A percentile compares a stretch with the other conserved stretches of the same genome.
Conservation (phyloP, 2,329 filamentous ascomycete species). For the Monilinia polystroma region DNA sequence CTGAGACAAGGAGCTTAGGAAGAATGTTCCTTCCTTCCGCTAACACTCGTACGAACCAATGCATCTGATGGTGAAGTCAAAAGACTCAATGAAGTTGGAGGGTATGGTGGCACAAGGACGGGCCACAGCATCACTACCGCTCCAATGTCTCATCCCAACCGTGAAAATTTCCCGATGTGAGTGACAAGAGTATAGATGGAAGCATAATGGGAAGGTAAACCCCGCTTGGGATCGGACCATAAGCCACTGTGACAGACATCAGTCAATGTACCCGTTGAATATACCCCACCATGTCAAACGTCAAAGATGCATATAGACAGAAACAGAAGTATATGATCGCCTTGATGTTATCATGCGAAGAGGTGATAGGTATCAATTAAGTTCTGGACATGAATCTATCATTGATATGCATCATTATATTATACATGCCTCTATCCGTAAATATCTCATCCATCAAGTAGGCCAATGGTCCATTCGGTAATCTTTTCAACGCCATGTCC, state of each 20-base stretch:
- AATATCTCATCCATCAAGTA: conserved; percentile 47
- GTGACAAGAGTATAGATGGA: conserved; percentile 10
- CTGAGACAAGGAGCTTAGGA: conserved; percentile 21
- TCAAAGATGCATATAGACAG: conserved; percentile 19
- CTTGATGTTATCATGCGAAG: neutral
- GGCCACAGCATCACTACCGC: conserved; percentile 20
- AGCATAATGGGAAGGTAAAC: conserved; percentile 17
- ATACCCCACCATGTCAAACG: conserved; percentile 17
- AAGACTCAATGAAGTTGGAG: conserved; percentile 6
- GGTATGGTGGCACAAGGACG: conserved; percentile 13
- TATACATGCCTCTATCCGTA: conserved; percentile 20
- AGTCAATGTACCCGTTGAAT: conserved; percentile 10
- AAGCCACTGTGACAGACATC: conserved; percentile 14
- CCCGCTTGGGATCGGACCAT: conserved; percentile 20
- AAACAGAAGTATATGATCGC: conserved; percentile 12
- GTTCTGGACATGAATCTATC: conserved; percentile 9
- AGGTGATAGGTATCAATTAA: neutral
- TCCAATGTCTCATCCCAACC: conserved; percentile 24
- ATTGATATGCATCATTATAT: conserved; percentile 19
- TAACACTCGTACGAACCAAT: neutral
- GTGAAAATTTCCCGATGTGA: conserved; percentile 18
- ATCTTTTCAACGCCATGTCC: conserved; percentile 79
- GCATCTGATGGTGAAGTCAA: neutral
- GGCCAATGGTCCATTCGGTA: conserved; percentile 67
- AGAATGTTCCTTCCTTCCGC: conserved; percentile 22